phyloP scores from a whole-genome alignment of 73 alveolate species.

The Durusdinium trenchii region DNA sequence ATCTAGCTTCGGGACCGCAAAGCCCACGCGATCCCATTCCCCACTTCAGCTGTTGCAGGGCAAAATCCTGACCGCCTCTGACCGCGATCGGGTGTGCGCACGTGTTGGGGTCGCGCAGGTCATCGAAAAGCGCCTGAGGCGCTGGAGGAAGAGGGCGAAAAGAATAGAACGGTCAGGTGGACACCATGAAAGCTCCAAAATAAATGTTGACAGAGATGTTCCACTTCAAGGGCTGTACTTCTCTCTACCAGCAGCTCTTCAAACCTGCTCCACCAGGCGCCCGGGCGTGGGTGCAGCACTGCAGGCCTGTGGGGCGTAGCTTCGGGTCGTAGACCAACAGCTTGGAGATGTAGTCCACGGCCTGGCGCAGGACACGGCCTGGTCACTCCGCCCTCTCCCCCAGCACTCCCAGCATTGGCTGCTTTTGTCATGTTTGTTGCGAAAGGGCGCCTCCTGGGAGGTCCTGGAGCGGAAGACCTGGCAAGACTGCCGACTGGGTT shows the following conservation, averaged over 20 bases:
- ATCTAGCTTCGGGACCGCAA: no score
- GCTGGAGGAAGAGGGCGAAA: background rate
- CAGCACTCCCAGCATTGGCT: background rate
- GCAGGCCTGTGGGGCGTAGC: conserved; percentile 96
- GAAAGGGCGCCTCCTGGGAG: conserved; percentile 96
- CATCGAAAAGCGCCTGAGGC: conserved; percentile 96
- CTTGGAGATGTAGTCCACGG: conserved; percentile 86
- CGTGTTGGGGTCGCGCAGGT: conserved; percentile 97
- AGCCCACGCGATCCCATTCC: background rate
- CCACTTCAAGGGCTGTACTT: background rate
- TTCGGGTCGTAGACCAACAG: conserved; percentile 97
- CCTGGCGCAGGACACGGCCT: background rate
- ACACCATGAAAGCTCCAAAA: conserved; percentile 59
- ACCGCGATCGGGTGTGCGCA: conserved; percentile 92
- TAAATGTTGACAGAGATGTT: background rate
- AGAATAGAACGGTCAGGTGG: background rate
- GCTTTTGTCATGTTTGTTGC: conserved; percentile 32
- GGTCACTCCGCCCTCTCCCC: background rate
- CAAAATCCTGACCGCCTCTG: background rate
- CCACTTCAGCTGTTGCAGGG: background rate
- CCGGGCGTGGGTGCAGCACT: conserved; percentile 76
- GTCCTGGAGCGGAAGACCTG: conserved; percentile 96
- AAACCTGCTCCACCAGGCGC: background rate
- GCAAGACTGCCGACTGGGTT: no score
- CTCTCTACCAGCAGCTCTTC: background rate